These are phyloP conservation scores for Astragalus membranaceus DNA, from an alignment of 306 rosid genomes.

Conservation along the genomic window DNA sequence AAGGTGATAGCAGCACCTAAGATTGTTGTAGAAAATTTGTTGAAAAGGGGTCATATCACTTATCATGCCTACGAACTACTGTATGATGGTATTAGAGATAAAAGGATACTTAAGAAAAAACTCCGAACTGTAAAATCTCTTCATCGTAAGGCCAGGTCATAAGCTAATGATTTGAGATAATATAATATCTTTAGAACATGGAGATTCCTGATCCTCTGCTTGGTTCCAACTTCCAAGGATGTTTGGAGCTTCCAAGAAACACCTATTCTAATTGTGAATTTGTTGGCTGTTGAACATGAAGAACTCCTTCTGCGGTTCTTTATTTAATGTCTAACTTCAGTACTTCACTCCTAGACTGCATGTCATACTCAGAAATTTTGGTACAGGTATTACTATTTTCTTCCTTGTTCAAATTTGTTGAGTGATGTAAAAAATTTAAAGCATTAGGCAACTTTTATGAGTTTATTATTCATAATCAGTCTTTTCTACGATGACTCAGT, in stretches of 20 bases:
- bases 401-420: no score
- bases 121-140: constrained; percentile 19
- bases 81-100: constrained; percentile 79
- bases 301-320: background rate
- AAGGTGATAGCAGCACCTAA: constrained; percentile 82
- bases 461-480: no score
- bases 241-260: background rate
- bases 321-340: background rate
- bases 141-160: constrained; percentile 8
- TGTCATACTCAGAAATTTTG: background rate
- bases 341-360: background rate
- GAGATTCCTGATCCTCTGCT: constrained; percentile 6
- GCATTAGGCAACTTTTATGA: no score
- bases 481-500: no score
- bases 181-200: background rate
- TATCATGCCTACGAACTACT: constrained; percentile 72
- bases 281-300: constrained; percentile 12
- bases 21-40: constrained; percentile 77
- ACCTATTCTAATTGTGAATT: background rate
- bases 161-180: constrained; percentile 19
- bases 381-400: background rate
- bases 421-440: no score
- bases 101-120: constrained; percentile 43
- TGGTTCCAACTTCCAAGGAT: background rate
- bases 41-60: constrained; percentile 74